These are phyloP conservation scores for Hibiscus tridactylites DNA, from an alignment of 345 rosid species.

Conservation along the genomic window DNA sequence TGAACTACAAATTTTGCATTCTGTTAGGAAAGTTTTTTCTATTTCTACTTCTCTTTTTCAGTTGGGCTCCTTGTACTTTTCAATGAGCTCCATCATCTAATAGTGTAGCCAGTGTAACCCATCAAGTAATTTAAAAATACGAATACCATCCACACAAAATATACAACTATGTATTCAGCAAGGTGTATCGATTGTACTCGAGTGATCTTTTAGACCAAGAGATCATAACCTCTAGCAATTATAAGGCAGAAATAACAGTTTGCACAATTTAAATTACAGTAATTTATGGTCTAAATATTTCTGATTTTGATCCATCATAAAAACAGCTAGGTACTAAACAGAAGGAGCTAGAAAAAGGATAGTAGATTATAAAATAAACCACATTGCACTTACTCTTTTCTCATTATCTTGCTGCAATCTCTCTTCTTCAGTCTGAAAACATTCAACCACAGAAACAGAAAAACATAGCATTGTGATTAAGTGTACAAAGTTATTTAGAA, in stretches of 20 bases:
- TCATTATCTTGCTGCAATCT: conserved; percentile 52
- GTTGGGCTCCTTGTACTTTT: neutral
- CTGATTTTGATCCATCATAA: neutral
- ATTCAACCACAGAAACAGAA: neutral
- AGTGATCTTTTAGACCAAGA: neutral
- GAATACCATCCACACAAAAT: neutral
- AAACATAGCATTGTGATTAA: neutral
- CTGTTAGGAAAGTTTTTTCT: neutral
- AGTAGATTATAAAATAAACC: neutral
- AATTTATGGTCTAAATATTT: neutral
- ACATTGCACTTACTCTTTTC: conserved; percentile 31
- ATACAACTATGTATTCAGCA: neutral
- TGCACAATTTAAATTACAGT: neutral
- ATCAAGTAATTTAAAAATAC: neutral
- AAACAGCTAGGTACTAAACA: neutral
- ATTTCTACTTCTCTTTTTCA: neutral
- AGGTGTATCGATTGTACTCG: neutral
- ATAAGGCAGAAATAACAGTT: neutral
- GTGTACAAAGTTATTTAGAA: neutral
- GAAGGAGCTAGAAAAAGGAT: neutral
- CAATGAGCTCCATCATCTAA: neutral
- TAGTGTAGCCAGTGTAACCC: neutral
- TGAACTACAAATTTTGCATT: neutral
- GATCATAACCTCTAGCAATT: neutral
- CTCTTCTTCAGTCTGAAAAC: conserved; percentile 69